Evolutionary conservation across 768 basidiomycete genomes (phyloP).

Genomic region (Pisolithus microcarpus): DNA sequence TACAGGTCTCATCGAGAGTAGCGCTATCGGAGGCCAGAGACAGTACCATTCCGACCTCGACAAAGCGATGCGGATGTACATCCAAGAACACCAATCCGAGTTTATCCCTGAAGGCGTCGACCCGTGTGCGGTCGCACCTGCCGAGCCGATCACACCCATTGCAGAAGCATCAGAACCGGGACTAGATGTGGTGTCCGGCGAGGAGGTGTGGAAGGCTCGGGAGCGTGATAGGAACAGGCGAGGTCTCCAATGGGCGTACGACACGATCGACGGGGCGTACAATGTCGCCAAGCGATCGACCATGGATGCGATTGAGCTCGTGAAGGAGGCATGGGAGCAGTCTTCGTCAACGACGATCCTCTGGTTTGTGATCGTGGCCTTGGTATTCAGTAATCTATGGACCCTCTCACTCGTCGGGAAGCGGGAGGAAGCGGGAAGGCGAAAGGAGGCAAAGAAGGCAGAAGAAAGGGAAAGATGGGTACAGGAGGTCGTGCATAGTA

Average conservation of each 20-base stretch:
- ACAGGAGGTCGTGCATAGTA: conserved; percentile 60
- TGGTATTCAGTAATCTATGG: conserved; percentile 78
- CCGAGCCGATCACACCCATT: conserved; percentile 29
- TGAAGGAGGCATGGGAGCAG: conserved; percentile 75
- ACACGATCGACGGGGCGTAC: conserved; percentile 73
- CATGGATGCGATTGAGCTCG: conserved; percentile 65
- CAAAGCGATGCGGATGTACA: conserved; percentile 79
- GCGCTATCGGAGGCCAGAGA: conserved; percentile 88
- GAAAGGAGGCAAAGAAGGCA: conserved; percentile 43
- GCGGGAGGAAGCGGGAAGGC: conserved; percentile 38
- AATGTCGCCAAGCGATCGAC: conserved; percentile 67
- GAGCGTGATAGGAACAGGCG: conserved; percentile 65
- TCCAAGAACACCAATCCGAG: conserved; percentile 81
- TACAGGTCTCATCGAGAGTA: conserved; percentile 87
- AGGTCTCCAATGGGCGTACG: conserved; percentile 82
- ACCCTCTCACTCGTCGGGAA: conserved; percentile 44
- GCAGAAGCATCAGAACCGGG: conserved; percentile 9
- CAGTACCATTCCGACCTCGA: conserved; percentile 79
- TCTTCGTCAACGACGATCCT: conserved; percentile 65
- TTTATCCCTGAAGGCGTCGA: conserved; percentile 83
- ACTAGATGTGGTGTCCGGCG: conserved; percentile 4
- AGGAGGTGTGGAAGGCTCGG: conserved; percentile 40
- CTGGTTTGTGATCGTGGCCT: conserved; percentile 60
- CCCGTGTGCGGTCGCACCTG: conserved; percentile 42
- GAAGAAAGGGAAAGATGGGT: conserved; percentile 74